Base-by-base conservation (phyloP, 768 basidiomycete species). In the Rubroboletus satanas region DNA sequence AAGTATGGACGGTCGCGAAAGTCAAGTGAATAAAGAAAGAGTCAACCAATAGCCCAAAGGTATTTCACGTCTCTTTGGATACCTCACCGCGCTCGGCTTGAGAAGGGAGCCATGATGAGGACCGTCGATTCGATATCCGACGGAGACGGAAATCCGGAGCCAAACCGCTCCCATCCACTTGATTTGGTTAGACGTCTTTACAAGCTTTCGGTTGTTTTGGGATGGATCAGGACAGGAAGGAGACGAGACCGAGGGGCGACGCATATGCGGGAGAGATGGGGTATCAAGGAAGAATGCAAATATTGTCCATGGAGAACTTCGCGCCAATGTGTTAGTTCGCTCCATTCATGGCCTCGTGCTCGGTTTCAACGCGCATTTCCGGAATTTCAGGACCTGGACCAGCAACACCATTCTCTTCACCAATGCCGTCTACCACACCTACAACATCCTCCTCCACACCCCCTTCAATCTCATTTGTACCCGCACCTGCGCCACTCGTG, bases 41-140 rank as follows among this genome's bases (percentile, higher is more conserved):
- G 72, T 75, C 81, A 83, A 83, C 80, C 80, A 83, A 83, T 75
- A 83, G 80, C 83, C 80, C 80, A 81, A 80, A 56, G 56, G 61
- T 61, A 60, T 59, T 57, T 62, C 65, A 59, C 63, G 59, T 58
- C 55, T 58, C 56, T 37, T 46, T 52, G 32, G 45, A 55, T 41
- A 38, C 58, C 51, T 55, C 52, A 36, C 42, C 51, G 29, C 29
- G 23, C 51, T 53, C 38, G 26, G 49, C 4, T 35, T 33, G 17
- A 17, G 26, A 26, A 26, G 12, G 14, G 7, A 44, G 48, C 35
- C 15, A 33, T 14, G n/a, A 32, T 5, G 44, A 41, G 18, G 21
- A 12, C 62, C 50, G 58, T 51, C 35, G 26, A n/a, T 37, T 49
- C 35, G 48, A 51, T 44, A 49, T 45, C 49, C 39, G 48, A 53